phyloP scores from a whole-genome alignment of 164 flowering plant genomes.

The Annona squamosa region DNA sequence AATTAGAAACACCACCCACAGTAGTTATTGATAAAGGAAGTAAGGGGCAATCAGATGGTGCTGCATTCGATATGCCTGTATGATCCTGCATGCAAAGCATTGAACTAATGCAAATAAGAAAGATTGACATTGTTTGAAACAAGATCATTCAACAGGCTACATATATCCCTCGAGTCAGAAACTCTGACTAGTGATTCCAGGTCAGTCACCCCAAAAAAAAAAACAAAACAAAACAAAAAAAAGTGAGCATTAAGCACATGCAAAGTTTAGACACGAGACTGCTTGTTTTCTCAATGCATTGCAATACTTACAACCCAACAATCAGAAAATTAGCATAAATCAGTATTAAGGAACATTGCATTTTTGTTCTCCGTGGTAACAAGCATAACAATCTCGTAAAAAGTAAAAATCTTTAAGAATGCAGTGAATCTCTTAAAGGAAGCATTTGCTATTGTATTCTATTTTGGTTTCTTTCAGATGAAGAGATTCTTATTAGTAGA shows the following conservation, averaged over 20 bases:
- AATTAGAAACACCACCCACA: constrained; percentile 19
- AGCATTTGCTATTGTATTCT: no score
- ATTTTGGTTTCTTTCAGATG: no score
- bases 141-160: background rate
- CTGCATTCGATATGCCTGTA: constrained; percentile 88
- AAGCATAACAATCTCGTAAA: no score
- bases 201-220: background rate
- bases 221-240: background rate
- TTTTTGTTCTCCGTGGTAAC: no score
- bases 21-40: constrained; percentile 41
- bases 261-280: background rate
- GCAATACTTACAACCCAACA: background rate
- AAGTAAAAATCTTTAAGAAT: no score
- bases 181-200: background rate
- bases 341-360: no score
- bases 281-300: background rate
- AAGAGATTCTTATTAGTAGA: no score
- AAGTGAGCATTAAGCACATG: background rate
- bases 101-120: background rate
- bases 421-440: no score
- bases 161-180: background rate
- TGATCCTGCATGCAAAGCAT: constrained; percentile 66
- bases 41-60: constrained; percentile 86
- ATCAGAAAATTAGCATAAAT: no score
- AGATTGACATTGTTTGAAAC: background rate